Evolutionary conservation across 768 basidiomycete genomes (phyloP).

Genomic region (Lentinula sp.): DNA sequence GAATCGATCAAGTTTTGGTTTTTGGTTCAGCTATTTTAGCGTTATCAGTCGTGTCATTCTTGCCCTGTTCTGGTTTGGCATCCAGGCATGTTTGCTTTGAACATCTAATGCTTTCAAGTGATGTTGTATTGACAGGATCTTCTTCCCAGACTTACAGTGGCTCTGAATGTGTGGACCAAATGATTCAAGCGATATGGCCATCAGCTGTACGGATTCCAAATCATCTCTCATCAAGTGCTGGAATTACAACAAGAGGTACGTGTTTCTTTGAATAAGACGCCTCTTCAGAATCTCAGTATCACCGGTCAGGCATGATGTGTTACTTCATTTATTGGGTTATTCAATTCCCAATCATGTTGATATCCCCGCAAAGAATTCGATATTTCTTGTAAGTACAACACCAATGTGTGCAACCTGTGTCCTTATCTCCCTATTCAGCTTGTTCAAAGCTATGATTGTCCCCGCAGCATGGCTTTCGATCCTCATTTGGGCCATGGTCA

Average conservation of each 20-base stretch:
- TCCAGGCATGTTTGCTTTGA: slow-evolving; percentile 41
- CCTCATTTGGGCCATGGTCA: slow-evolving; percentile 74
- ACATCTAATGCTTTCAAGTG: neutral
- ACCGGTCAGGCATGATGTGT: slow-evolving; percentile 53
- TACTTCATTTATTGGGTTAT: slow-evolving; percentile 77
- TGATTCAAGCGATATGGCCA: slow-evolving; percentile 84
- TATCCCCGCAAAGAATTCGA: slow-evolving; percentile 74
- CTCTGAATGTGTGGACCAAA: slow-evolving; percentile 75
- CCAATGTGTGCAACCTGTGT: neutral
- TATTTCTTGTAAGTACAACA: slow-evolving; percentile 46
- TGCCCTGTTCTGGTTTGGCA: slow-evolving; percentile 78
- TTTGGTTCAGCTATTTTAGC: slow-evolving; percentile 85
- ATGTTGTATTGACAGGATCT: neutral
- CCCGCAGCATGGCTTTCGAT: slow-evolving; percentile 64
- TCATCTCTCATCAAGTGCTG: slow-evolving; percentile 45
- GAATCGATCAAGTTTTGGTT: slow-evolving; percentile 84
- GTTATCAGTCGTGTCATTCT: slow-evolving; percentile 73
- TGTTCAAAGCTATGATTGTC: slow-evolving; percentile 60
- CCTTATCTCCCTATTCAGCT: slow-evolving; percentile 10
- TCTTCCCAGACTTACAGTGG: slow-evolving; percentile 42
- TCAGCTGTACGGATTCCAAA: slow-evolving; percentile 61
- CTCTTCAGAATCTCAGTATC: neutral
- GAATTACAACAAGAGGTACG: slow-evolving; percentile 60
- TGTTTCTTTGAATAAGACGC: neutral
- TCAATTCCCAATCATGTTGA: slow-evolving; percentile 68